These are phyloP conservation scores for Dalbergia oliveri DNA, from an alignment of 306 rosid species.

Conservation along the genomic window DNA sequence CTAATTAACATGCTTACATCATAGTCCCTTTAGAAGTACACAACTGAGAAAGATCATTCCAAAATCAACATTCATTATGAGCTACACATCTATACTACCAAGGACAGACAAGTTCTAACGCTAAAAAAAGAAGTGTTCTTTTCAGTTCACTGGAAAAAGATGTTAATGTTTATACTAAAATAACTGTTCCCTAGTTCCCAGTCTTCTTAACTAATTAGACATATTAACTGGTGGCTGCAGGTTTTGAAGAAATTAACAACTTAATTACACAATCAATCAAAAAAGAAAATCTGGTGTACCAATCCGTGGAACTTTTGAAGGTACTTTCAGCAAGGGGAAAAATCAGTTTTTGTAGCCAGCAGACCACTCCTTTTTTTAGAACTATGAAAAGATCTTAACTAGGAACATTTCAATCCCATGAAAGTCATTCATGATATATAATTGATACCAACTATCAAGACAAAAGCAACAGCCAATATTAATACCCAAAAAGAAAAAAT, in stretches of 20 bases:
- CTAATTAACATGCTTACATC: no score
- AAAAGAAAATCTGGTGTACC: slow-evolving; percentile 9
- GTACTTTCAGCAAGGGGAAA: not conserved
- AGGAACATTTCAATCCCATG: slow-evolving; percentile 11
- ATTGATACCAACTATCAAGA: not conserved
- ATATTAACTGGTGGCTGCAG: not conserved
- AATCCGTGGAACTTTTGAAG: slow-evolving; percentile 3
- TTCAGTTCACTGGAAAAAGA: not conserved
- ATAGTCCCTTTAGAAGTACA: no score
- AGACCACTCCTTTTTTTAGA: not conserved
- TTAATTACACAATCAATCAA: not conserved
- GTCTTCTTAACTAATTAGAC: not conserved
- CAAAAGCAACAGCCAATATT: slow-evolving; percentile 3
- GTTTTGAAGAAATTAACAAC: slow-evolving; percentile 13
- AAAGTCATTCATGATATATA: slow-evolving; percentile 9
- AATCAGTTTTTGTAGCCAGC: not conserved
- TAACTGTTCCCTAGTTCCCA: not conserved
- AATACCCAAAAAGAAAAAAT: not conserved
- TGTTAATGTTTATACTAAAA: not conserved
- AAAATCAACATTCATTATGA: not conserved
- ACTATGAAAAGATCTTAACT: slow-evolving; percentile 16
- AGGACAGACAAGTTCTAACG: slow-evolving; percentile 2
- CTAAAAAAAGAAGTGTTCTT: slow-evolving; percentile 4
- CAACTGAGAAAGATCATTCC: no score
- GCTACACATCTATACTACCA: not conserved